A percentile compares a stretch with the other conserved stretches of the same genome.
Evolutionary conservation across 2,329 filamentous ascomycete genomes (phyloP).

Genomic region (Colletotrichum orchidophilum): DNA sequence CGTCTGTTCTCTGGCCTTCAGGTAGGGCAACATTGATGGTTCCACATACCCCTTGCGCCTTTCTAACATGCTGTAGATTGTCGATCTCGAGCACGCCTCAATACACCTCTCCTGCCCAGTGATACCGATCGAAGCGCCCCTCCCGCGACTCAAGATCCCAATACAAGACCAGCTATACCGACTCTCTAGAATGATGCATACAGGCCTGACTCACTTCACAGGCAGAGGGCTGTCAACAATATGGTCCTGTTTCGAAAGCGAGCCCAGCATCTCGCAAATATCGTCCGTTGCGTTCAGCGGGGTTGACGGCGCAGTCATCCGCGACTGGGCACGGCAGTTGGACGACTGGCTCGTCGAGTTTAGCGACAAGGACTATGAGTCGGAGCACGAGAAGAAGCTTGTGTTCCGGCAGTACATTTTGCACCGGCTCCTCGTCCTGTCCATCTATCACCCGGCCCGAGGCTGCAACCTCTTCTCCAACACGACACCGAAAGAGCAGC

Average conservation of each 20-base stretch:
- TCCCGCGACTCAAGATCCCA: slow-evolving; percentile 47
- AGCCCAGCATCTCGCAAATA: slow-evolving; percentile 26
- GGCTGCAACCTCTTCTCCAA: slow-evolving; percentile 50
- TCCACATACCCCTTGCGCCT: accelerated
- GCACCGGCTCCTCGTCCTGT: slow-evolving; percentile 51
- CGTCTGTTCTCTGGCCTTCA: slow-evolving; percentile 46
- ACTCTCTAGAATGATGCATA: slow-evolving; percentile 56
- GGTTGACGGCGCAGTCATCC: slow-evolving; percentile 51
- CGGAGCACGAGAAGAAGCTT: slow-evolving; percentile 45
- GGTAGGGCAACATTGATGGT: slow-evolving; percentile 4
- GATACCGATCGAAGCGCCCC: slow-evolving; percentile 50
- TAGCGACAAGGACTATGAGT: slow-evolving; percentile 41
- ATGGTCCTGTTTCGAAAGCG: slow-evolving; percentile 49
- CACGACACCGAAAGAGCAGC: slow-evolving; percentile 49
- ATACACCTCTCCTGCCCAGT: slow-evolving; percentile 52
- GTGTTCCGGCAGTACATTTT: slow-evolving; percentile 53
- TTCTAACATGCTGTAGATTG: slow-evolving; percentile 42
- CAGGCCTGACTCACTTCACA: slow-evolving; percentile 52
- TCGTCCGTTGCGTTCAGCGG: slow-evolving; percentile 45
- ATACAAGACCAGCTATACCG: slow-evolving; percentile 51
- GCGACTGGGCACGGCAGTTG: slow-evolving; percentile 52
- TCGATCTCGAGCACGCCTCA: slow-evolving; percentile 55
- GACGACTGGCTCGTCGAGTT: slow-evolving; percentile 54
- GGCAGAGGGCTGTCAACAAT: slow-evolving; percentile 52
- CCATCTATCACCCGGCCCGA: slow-evolving; percentile 53